Percentiles rank a stretch among this genome's conserved stretches.
phyloP scores from a whole-genome alignment of 208 protist species.

The Blastocrithidia nonstop region DNA sequence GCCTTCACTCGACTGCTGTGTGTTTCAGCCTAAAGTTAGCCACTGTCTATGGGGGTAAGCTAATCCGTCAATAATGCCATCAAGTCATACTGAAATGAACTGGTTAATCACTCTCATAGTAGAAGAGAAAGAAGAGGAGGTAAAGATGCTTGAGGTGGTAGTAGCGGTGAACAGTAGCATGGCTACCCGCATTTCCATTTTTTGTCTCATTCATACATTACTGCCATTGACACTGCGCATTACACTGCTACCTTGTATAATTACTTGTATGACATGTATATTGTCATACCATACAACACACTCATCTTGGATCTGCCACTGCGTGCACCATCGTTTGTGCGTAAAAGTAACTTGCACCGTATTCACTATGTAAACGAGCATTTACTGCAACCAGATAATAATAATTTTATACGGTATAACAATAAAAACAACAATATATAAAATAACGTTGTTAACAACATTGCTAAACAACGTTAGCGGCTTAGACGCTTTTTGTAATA shows the following conservation, averaged over 20 bases:
- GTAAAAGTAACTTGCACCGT: slow-evolving; percentile 34
- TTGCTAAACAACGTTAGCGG: no score
- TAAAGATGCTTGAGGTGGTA: neutral
- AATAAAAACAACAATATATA: neutral
- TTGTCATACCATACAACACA: slow-evolving; percentile 33
- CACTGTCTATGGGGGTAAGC: no score
- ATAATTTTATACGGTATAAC: no score
- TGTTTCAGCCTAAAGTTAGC: slow-evolving; percentile 59
- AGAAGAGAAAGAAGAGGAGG: no score
- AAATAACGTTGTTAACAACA: no score
- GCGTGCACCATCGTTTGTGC: slow-evolving; percentile 47
- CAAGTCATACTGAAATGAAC: no score
- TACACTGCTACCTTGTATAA: slow-evolving; percentile 59
- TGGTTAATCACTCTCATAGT: no score
- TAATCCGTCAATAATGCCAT: no score
- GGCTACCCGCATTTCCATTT: slow-evolving; percentile 12
- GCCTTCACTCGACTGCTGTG: slow-evolving; percentile 23
- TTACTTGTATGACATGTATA: slow-evolving; percentile 23
- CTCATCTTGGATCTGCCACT: slow-evolving; percentile 70
- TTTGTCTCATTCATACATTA: slow-evolving; percentile 29
- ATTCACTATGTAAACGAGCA: slow-evolving; percentile 15
- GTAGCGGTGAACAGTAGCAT: neutral
- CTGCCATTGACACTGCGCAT: slow-evolving; percentile 16
- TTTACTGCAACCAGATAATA: no score
- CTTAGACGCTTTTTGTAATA: no score